Conservation (phyloP, 2,329 filamentous ascomycete species). For the Cordyceps farinosa region DNA sequence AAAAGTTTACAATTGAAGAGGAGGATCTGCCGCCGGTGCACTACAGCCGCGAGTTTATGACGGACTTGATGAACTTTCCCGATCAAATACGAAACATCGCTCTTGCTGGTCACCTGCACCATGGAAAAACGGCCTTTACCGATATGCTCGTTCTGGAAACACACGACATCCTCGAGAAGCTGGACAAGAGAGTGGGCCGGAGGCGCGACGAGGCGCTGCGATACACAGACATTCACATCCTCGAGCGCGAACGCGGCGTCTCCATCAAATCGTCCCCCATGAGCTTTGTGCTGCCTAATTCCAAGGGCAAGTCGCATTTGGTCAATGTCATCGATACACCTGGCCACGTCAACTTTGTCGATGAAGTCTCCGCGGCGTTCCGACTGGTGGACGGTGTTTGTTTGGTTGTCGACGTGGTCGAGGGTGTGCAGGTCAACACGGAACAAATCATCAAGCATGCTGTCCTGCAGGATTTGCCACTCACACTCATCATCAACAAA, state of each 20-base stretch:
- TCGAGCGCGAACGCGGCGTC: conserved; percentile 84
- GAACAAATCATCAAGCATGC: conserved; percentile 97
- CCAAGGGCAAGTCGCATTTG: conserved; percentile 90
- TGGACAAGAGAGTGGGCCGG: conserved; percentile 77
- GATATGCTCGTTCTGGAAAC: conserved; percentile 97
- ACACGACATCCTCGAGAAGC: conserved; percentile 74
- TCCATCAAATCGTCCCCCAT: conserved; percentile 94
- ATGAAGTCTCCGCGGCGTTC: conserved; percentile 87
- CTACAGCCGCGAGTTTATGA: conserved; percentile 89
- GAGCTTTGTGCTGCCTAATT: conserved; percentile 84
- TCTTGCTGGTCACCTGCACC: conserved; percentile 87
- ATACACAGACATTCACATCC: conserved; percentile 87
- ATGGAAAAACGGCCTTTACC: conserved; percentile 97
- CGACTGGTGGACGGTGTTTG: conserved; percentile 89
- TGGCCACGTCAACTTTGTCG: conserved; percentile 96
- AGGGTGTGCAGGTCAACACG: conserved; percentile 97
- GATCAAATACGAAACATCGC: conserved; percentile 93
- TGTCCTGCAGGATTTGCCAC: conserved; percentile 80
- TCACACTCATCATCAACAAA: conserved; percentile 94
- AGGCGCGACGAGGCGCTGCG: conserved; percentile 84
- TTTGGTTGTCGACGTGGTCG: conserved; percentile 90
- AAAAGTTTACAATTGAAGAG: conserved; percentile 95
- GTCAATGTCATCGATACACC: conserved; percentile 95
- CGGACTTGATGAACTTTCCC: conserved; percentile 92
- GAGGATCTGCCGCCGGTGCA: conserved; percentile 82